Percentiles rank a stretch among this genome's conserved stretches.
Conservation (phyloP, 169 alveolate genomes). For the Toxoplasma gondii region DNA sequence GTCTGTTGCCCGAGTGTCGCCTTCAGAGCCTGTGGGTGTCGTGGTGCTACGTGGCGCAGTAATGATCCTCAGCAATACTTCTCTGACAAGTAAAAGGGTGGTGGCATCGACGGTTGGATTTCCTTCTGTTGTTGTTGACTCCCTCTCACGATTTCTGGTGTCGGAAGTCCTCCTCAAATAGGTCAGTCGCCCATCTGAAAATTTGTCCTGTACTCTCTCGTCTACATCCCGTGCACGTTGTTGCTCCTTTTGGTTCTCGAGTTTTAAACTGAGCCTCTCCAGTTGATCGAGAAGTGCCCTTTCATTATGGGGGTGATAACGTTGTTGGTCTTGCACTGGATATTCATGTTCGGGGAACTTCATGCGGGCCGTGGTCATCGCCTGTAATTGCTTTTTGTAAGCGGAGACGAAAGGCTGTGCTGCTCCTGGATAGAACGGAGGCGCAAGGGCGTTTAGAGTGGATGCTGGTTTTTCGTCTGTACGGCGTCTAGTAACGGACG, state of each 20-base stretch:
- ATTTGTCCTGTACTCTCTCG: background rate
- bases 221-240: background rate
- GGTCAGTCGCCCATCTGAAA: background rate
- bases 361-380: too few species aligned
- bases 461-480: background rate
- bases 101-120: background rate
- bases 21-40: too few species aligned
- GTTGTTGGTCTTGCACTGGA: too few species aligned
- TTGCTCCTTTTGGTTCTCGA: background rate
- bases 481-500: too few species aligned
- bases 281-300: too few species aligned
- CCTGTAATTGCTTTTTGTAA: too few species aligned
- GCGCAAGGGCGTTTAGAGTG: background rate
- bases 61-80: background rate
- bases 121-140: background rate
- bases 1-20: background rate
- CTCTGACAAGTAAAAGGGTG: background rate
- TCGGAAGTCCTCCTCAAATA: background rate
- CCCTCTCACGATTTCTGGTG: background rate
- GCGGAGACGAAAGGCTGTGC: too few species aligned
- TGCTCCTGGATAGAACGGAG: background rate
- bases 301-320: too few species aligned
- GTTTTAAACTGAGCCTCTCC: too few species aligned
- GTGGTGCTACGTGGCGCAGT: background rate
- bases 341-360: too few species aligned